Percentiles rank a stretch among this genome's conserved stretches.
phyloP scores from a whole-genome alignment of 2,329 filamentous ascomycete species.

The Xylaria sp. region DNA sequence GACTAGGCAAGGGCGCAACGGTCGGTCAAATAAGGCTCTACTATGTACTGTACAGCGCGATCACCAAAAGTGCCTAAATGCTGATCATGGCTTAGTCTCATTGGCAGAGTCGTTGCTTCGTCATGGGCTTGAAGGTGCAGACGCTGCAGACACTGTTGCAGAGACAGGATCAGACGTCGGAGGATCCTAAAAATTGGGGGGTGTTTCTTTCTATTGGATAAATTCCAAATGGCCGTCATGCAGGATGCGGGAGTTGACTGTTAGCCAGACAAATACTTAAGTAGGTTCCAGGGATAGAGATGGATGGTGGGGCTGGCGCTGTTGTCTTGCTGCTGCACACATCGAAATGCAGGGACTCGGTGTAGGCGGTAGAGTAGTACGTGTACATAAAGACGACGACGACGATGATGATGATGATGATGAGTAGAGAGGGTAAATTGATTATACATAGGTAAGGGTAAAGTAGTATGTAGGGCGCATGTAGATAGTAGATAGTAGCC shows the following conservation, averaged over 20 bases:
- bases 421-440: background rate
- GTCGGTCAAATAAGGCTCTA: constrained; percentile 3
- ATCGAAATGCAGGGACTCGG: constrained; percentile 34
- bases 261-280: constrained; percentile 7
- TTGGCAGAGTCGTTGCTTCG: constrained; percentile 18
- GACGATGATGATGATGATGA: background rate
- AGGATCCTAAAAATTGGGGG: constrained; percentile 3
- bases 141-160: background rate
- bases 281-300: constrained; percentile 23
- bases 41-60: too few relatives aligned
- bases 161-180: constrained; percentile 25
- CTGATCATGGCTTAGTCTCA: constrained; percentile 18
- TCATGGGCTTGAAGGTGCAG: background rate
- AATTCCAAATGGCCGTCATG: constrained; percentile 36
- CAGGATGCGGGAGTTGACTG: constrained; percentile 26
- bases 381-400: background rate
- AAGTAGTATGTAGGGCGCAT: background rate
- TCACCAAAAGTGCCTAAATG: constrained; percentile 15
- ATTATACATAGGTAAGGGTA: constrained; percentile 1
- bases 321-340: background rate
- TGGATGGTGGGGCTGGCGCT: constrained; percentile 19
- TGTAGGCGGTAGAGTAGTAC: background rate
- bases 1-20: background rate
- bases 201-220: constrained; percentile 22
- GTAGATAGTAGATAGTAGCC: background rate